Evolutionary conservation across 106 monocot genomes (phyloP), one percentile per base, ranked within the genome.

Genomic region (Apostasia ramifera): DNA sequence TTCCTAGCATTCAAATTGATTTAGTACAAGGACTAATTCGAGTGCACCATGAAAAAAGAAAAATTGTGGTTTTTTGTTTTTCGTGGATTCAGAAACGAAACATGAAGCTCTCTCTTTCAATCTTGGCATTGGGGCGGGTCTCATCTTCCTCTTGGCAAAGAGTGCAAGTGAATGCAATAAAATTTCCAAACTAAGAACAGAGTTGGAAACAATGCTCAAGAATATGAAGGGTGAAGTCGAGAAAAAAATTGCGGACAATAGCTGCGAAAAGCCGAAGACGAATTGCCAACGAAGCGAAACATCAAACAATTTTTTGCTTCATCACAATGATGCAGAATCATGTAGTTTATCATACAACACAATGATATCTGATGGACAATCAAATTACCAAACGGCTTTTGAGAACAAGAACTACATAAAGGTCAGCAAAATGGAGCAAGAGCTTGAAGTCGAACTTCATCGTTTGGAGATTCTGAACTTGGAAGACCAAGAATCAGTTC

Each of bases 391-490:
- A 40, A 57, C 12, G 8, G 52, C 8, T 60, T 43, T 44, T 8
- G 61, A 8, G 59, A 39, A 48, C 12, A 57, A 65, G 44, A 53
- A 60, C 15, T 65, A 66, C 44, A 49, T 64, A 2, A 72, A 67
- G 66, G 82, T 79, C 55, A 74, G 83, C 68, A 70, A 77, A 57
- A 68, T 91, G 60, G 94, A 94, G 78, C 85, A 74, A 39, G 94
- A 94, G 73, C 80, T 94, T 50, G 82, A 90, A 69, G 74, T 65
- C 2, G 94, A 94, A 77, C 72, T 91, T 4, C 70, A 81, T 66
- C 77, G 74, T 7, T 61, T 91, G 61, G 85, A 83, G 46, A 6
- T 73, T 51, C 26, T 26, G 26, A 78, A 72, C 40, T 12, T 67
- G 14, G 57, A 76, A 44, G 65, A 48, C 68, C 69, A 78, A 47